Evolutionary conservation across 2,329 filamentous ascomycete genomes (phyloP), one percentile per base, ranked within the genome.

Genomic region (Cladosporium velox): DNA sequence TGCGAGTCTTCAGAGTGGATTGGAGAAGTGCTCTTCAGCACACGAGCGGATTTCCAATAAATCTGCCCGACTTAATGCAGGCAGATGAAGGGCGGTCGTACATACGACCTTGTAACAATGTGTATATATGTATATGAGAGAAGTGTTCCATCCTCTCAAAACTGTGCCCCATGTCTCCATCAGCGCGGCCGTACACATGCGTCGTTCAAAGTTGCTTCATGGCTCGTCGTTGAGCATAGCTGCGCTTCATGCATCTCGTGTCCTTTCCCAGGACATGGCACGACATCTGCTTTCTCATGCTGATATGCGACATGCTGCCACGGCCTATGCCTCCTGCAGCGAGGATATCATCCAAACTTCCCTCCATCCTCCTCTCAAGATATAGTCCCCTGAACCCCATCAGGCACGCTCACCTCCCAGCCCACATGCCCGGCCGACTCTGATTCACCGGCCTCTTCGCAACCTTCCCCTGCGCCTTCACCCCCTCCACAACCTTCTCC

Each of bases 401-500:
- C n/a, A 24, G 7, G 7, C n/a, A 21, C 41, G n/a, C 47, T 77
- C 73, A 78, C 64, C 77, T 51, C 18, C 75, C 76, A 24, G 74
- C 75, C 77, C 77, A 78, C 59, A 78, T 71, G 30, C 70, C 71
- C 26, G 64, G 60, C 68, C 77, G 71, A 30, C 86, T 83, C 77
- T 92, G 90, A 74, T 93, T 93, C 35, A 92, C 89, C 0, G 91
- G 91, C 70, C 91, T 81, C 81, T 93, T 93, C 8, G 90, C 89
- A 12, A 94, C 90, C 38, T 87, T 87, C 21, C 91, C 91, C 75
- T 93, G 91, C 10, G 87, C 77, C 72, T 76, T 89, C 5, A 98
- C 94, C 0, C 92, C 93, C 38, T 91, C 86, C 4, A 97, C 91
- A 64, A 98, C 95, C 77, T 89, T 89, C 66, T 97, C 93, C 68